Conservation (phyloP, 1,139 yeast species). For the Hyphopichia wangnamkhiaoensis region DNA sequence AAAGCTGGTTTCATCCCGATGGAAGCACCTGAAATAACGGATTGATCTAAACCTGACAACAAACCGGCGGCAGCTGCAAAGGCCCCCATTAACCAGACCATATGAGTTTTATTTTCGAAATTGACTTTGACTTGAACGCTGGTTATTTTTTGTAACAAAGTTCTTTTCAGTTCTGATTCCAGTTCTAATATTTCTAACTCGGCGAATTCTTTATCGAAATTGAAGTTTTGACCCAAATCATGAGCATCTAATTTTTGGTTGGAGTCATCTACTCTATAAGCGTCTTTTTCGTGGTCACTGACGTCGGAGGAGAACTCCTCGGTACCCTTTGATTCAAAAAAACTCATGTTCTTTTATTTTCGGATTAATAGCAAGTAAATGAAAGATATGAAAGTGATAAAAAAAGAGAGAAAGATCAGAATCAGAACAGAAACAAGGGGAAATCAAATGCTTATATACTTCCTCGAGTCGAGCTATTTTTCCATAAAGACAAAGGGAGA, state of each 20-base stretch:
- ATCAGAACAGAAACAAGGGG: too few species aligned
- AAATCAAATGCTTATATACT: too few species aligned
- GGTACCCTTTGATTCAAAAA: conserved; percentile 10
- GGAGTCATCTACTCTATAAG: conserved; percentile 6
- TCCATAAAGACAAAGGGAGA: too few species aligned
- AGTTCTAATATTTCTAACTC: conserved; percentile 23
- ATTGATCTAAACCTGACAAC: conserved; percentile 59
- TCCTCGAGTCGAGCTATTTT: too few species aligned
- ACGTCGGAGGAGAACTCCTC: conserved; percentile 8
- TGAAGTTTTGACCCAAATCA: conserved; percentile 16
- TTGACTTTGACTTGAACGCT: conserved; percentile 26
- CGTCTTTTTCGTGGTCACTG: conserved; percentile 7
- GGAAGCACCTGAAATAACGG: conserved; percentile 59
- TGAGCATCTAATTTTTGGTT: conserved; percentile 8
- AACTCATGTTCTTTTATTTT: conserved; percentile 9
- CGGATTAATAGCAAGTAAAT: too few species aligned
- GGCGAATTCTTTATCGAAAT: conserved; percentile 27
- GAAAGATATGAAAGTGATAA: too few species aligned
- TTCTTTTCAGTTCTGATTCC: conserved; percentile 16
- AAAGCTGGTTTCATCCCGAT: conserved; percentile 48
- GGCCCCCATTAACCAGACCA: conserved; percentile 48
- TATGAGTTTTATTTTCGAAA: conserved; percentile 44
- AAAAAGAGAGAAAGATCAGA: too few species aligned
- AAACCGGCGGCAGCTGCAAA: conserved; percentile 63
- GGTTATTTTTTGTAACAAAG: conserved; percentile 23